These are phyloP conservation scores for Dendrobium catenatum DNA, from an alignment of 106 monocot species.

Conservation along the genomic window DNA sequence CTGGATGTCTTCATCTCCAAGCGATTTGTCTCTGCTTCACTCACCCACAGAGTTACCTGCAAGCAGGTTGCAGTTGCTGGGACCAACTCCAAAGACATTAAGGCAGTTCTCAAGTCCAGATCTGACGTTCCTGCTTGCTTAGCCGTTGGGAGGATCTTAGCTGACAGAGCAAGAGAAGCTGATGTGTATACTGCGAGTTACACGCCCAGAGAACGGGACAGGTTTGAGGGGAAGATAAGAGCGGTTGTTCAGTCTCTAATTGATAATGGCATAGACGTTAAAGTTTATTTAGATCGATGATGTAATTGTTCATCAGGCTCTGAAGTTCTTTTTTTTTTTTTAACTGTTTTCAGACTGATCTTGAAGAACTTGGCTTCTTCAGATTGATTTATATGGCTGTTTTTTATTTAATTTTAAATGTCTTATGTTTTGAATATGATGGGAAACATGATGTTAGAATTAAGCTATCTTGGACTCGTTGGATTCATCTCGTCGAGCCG, in stretches of 20 bases:
- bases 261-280: conserved; percentile 87
- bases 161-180: conserved; percentile 82
- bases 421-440: too few species aligned
- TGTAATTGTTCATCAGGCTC: too few species aligned
- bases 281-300: conserved; percentile 85
- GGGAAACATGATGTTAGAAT: too few species aligned
- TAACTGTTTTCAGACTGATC: too few species aligned
- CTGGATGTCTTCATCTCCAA: conserved; percentile 93
- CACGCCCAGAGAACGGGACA: conserved; percentile 79
- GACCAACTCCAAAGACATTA: conserved; percentile 93
- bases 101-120: conserved; percentile 72
- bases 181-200: conserved; percentile 79
- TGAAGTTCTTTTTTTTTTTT: not conserved
- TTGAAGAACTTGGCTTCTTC: too few species aligned
- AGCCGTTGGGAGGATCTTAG: conserved; percentile 58
- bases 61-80: conserved; percentile 96
- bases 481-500: too few species aligned
- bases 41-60: conserved; percentile 81
- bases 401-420: too few species aligned
- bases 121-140: conserved; percentile 90
- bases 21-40: conserved; percentile 82
- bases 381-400: too few species aligned
- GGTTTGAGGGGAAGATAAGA: conserved; percentile 90
- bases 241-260: conserved; percentile 88
- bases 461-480: too few species aligned